Percentiles rank a stretch among this genome's conserved stretches.
Conservation (phyloP, 2,329 filamentous ascomycete genomes). For the Colletotrichum tanaceti region DNA sequence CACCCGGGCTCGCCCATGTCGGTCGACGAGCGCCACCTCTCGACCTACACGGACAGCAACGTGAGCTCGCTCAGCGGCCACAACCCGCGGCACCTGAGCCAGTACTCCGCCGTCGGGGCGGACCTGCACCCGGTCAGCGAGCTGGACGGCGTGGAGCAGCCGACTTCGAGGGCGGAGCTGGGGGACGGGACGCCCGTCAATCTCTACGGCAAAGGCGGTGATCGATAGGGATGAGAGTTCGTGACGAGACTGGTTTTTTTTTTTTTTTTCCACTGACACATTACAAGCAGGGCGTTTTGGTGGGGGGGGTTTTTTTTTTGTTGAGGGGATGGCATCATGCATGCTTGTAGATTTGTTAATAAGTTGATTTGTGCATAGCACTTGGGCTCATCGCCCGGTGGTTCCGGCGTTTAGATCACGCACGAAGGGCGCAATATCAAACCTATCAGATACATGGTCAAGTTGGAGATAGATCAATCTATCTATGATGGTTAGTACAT, state of each 20-base stretch:
- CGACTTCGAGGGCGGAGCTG: slow-evolving; percentile 15
- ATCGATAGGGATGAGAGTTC: not conserved
- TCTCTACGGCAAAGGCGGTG: not conserved
- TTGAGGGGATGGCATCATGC: too few relatives aligned
- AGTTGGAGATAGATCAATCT: not conserved
- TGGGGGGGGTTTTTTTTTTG: too few relatives aligned
- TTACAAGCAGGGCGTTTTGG: slow-evolving; percentile 3
- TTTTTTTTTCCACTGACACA: not conserved
- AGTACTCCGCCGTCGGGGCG: not conserved
- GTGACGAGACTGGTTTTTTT: too few relatives aligned
- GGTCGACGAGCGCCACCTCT: slow-evolving; percentile 20
- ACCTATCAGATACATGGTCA: not conserved
- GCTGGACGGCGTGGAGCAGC: slow-evolving; percentile 19
- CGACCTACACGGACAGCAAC: slow-evolving; percentile 24
- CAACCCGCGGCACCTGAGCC: not conserved
- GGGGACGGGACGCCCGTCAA: slow-evolving; percentile 15
- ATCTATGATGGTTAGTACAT: not conserved
- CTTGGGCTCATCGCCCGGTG: not conserved
- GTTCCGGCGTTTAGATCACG: not conserved
- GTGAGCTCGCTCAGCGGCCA: slow-evolving; percentile 27
- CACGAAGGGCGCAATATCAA: not conserved
- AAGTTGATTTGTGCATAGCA: not conserved
- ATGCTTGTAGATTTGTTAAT: not conserved
- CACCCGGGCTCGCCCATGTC: slow-evolving; percentile 19
- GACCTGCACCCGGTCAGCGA: slow-evolving; percentile 34